Evolutionary conservation across 148 eudicot species (phyloP).

Genomic region (Polygonum aviculare): DNA sequence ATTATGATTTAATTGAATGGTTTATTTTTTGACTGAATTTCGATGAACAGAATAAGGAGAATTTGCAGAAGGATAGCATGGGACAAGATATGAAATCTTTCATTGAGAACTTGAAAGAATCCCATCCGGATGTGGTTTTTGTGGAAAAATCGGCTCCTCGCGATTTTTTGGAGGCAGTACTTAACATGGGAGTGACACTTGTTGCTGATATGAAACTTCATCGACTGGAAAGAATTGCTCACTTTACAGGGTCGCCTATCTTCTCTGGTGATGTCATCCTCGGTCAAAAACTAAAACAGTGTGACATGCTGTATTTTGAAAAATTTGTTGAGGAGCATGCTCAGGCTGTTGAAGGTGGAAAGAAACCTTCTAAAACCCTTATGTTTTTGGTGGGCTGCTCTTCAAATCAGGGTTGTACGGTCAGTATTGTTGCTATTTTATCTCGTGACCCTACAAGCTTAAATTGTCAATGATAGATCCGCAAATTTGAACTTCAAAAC

Average conservation of each 20-base stretch:
- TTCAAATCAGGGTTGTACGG: constrained; percentile 74
- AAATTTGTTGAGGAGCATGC: constrained; percentile 85
- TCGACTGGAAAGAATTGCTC: constrained; percentile 85
- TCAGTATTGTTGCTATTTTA: constrained; percentile 25
- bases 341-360: constrained; percentile 44
- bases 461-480: background rate
- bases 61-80: constrained; percentile 11
- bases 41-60: constrained; percentile 41
- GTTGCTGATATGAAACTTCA: constrained; percentile 91
- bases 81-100: constrained; percentile 22
- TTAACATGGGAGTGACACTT: constrained; percentile 65
- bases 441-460: background rate
- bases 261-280: constrained; percentile 43
- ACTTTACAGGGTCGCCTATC: constrained; percentile 76
- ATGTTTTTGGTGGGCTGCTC: constrained; percentile 91
- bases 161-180: constrained; percentile 63
- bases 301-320: constrained; percentile 69
- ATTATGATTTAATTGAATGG: background rate
- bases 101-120: constrained; percentile 47
- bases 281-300: constrained; percentile 53
- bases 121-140: constrained; percentile 70
- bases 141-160: constrained; percentile 93
- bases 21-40: constrained; percentile 17
- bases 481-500: background rate
- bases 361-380: constrained; percentile 70